phyloP scores from a whole-genome alignment of 2,329 filamentous ascomycete species.

The Metarhizium sp. region DNA sequence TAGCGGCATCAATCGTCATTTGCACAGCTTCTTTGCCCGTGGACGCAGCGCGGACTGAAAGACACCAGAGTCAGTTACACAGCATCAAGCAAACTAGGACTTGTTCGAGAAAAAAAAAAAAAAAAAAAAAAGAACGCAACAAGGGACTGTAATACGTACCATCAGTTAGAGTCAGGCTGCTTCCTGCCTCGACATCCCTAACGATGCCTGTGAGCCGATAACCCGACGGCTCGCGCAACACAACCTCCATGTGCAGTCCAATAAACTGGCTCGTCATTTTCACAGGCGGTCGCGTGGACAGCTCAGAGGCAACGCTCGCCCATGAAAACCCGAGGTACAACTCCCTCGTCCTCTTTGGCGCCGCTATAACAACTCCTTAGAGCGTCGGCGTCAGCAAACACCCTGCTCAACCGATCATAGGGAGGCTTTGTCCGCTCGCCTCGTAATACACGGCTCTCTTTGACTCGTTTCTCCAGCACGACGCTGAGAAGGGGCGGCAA shows the following conservation, averaged over 20 bases:
- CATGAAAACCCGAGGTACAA: background rate
- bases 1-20: slow-evolving; percentile 36
- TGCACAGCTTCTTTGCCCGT: slow-evolving; percentile 31
- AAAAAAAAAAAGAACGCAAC: background rate
- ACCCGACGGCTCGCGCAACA: slow-evolving; percentile 55
- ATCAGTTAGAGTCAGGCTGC: slow-evolving; percentile 61
- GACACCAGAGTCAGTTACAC: background rate
- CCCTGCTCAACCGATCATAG: background rate
- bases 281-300: background rate
- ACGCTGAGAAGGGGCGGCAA: background rate
- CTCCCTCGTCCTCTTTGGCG: background rate
- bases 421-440: background rate
- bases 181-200: slow-evolving; percentile 55
- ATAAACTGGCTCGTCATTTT: slow-evolving; percentile 55
- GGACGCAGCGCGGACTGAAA: slow-evolving; percentile 28
- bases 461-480: background rate
- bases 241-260: slow-evolving; percentile 67
- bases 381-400: background rate
- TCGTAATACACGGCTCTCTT: background rate
- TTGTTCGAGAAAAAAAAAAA: background rate
- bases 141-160: slow-evolving; percentile 38
- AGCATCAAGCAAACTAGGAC: background rate
- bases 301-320: background rate
- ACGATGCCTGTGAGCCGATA: slow-evolving; percentile 62
- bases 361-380: background rate